These are phyloP conservation scores for Ceratocystis eucalypticola DNA, from an alignment of 2,329 filamentous ascomycete genomes.

Conservation along the genomic window DNA sequence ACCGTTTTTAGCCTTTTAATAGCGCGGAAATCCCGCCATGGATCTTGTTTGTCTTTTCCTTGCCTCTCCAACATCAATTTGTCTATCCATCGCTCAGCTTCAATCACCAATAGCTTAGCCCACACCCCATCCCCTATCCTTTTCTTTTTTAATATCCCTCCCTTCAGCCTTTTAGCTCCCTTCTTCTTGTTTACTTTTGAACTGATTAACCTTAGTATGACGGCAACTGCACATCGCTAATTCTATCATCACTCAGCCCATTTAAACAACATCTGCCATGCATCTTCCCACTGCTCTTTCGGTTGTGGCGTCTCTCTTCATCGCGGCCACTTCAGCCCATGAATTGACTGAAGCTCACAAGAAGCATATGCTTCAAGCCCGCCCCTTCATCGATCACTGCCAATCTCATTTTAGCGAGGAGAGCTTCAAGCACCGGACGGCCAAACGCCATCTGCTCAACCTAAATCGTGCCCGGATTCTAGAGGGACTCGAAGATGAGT, in stretches of 20 bases:
- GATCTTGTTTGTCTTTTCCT: background rate
- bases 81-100: background rate
- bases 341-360: slow-evolving; percentile 10
- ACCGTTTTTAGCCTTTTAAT: background rate
- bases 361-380: slow-evolving; percentile 4
- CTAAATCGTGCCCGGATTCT: slow-evolving; percentile 3
- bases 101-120: background rate
- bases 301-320: slow-evolving; percentile 7
- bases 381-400: slow-evolving; percentile 19
- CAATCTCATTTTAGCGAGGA: slow-evolving; percentile 18
- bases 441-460: slow-evolving; percentile 18
- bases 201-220: background rate
- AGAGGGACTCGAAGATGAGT: slow-evolving; percentile 18
- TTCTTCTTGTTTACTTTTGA: slow-evolving; percentile 1
- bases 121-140: background rate
- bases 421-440: slow-evolving; percentile 13
- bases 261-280: slow-evolving; percentile 12
- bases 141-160: background rate
- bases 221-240: background rate
- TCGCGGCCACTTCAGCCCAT: background rate
- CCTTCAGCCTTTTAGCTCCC: background rate
- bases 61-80: background rate
- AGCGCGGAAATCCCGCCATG: background rate
- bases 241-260: background rate
- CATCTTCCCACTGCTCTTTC: background rate